Evolutionary conservation across 371 early-diverging fungal species (phyloP).

Genomic region (Zychaea mexicana): DNA sequence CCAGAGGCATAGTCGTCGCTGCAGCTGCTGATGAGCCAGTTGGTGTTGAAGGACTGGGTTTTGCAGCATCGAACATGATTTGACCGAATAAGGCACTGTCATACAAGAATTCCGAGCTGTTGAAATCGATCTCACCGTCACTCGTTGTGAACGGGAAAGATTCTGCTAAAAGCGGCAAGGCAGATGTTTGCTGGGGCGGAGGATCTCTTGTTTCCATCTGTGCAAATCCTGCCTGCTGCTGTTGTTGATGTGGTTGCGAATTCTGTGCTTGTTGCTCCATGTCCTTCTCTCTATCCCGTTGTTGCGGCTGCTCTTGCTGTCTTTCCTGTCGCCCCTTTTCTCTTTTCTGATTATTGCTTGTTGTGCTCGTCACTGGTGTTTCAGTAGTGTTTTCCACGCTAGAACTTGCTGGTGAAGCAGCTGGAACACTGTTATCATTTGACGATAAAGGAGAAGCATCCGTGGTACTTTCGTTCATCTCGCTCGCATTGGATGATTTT

Average conservation of each 20-base stretch:
- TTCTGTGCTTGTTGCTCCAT: too few species aligned
- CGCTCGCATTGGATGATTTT: not conserved
- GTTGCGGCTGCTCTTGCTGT: not conserved
- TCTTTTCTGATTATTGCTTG: not conserved
- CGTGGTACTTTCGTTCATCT: not conserved
- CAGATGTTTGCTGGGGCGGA: slow-evolving; percentile 12
- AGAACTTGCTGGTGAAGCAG: not conserved
- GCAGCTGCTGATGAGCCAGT: not conserved
- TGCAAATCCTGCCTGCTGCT: not conserved
- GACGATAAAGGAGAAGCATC: not conserved
- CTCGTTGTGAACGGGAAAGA: slow-evolving; percentile 8
- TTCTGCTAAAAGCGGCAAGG: slow-evolving; percentile 1
- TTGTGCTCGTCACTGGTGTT: slow-evolving; percentile 14
- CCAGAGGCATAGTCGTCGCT: not conserved
- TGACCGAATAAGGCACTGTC: slow-evolving; percentile 48
- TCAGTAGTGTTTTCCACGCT: not conserved
- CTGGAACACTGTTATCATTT: not conserved
- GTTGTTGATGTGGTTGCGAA: too few species aligned
- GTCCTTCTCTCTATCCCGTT: not conserved
- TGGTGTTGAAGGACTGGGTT: not conserved
- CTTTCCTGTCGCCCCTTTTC: not conserved
- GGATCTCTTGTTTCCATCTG: slow-evolving; percentile 11
- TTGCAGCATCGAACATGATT: slow-evolving; percentile 36
- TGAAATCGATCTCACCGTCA: slow-evolving; percentile 34
- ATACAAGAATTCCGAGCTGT: slow-evolving; percentile 42